Base-by-base conservation (phyloP, 768 basidiomycete species). In the Lentinus tigrinus region DNA sequence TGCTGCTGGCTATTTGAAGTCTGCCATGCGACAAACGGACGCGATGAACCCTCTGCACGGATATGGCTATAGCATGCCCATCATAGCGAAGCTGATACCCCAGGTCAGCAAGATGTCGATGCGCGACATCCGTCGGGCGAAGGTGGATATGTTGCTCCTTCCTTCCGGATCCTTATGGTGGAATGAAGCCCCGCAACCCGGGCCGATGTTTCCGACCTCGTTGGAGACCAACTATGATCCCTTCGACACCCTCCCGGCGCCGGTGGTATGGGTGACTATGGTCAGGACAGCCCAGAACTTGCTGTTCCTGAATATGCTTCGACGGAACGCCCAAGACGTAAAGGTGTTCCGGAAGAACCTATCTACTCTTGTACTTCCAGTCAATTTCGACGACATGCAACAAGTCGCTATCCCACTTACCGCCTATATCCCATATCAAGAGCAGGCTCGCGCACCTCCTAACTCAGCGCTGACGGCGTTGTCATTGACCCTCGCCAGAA, bases 141-240 rank as follows among this genome's bases (percentile, higher is more conserved):
- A 91, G 65, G 72, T 89, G 13, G 90, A 93, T 51, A 67, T 74
- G 27, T 80, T 89, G 60, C 72, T 91, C 39, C 77, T 90, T 26
- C 89, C 90, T 0, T 82, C 87, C 1, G 88, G 87, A 2, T 77
- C 85, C 0, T 71, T 91, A 8, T 91, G 88, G 88, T 90, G 89
- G 63, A 67, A 80, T 0, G 67, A 81, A 0, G 72, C 80, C 9
- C 77, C 81, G n/a, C 85, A 84, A 0, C 60, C 72, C 9, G 80
- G 81, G 0, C 73, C 82, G 3, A 85, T 88, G 83, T 89, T 89
- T 63, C 88, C 89, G 17, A 69, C 78, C 31, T 65, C 70, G 24
- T 67, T 79, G 0, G 70, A 70, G 7, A 60, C 36, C 1, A 37
- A 36, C n/a, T 39, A 47, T 4, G 62, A 67, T 44, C 64, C 58